These are phyloP conservation scores for Cryptococcus neoformans DNA, from an alignment of 1,284 basidiomycete species.

Conservation along the genomic window DNA sequence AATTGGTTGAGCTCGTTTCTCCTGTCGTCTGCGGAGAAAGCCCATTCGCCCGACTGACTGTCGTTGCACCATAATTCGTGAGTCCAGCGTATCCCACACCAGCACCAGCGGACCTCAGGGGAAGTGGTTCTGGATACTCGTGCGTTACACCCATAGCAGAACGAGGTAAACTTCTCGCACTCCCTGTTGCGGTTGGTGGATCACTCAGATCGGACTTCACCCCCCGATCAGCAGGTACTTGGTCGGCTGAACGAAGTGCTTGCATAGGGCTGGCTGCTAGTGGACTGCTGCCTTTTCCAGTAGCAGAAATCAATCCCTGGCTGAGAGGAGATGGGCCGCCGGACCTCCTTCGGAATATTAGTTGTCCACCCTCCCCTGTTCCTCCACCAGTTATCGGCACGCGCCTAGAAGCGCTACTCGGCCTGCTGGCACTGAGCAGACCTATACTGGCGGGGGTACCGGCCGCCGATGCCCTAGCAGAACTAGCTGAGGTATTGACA, in stretches of 20 bases:
- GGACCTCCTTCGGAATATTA: slow-evolving; percentile 9
- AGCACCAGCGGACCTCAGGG: slow-evolving; percentile 14
- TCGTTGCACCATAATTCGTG: not conserved
- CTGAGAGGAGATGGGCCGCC: slow-evolving; percentile 15
- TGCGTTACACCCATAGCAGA: slow-evolving; percentile 9
- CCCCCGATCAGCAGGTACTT: not conserved
- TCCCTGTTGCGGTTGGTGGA: not conserved
- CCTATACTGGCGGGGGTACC: slow-evolving; percentile 16
- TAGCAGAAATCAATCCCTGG: slow-evolving; percentile 1
- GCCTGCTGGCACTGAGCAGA: slow-evolving; percentile 22
- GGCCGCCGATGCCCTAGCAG: not conserved
- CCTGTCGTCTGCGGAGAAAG: slow-evolving; percentile 38
- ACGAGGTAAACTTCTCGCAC: slow-evolving; percentile 28
- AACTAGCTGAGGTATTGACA: not conserved
- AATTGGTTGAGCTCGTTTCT: slow-evolving; percentile 12
- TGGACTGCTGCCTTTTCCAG: not conserved
- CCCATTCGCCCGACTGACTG: slow-evolving; percentile 2
- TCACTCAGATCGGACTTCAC: not conserved
- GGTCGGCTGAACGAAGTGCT: slow-evolving; percentile 8
- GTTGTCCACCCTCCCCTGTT: not conserved
- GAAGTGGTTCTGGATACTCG: slow-evolving; percentile 13
- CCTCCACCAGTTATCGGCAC: not conserved
- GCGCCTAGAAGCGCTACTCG: slow-evolving; percentile 9
- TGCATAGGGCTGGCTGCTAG: slow-evolving; percentile 7
- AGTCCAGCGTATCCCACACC: not conserved